These are phyloP conservation scores for Fraxinus greggii DNA, from an alignment of 305 asterid genomes.

Conservation along the genomic window DNA sequence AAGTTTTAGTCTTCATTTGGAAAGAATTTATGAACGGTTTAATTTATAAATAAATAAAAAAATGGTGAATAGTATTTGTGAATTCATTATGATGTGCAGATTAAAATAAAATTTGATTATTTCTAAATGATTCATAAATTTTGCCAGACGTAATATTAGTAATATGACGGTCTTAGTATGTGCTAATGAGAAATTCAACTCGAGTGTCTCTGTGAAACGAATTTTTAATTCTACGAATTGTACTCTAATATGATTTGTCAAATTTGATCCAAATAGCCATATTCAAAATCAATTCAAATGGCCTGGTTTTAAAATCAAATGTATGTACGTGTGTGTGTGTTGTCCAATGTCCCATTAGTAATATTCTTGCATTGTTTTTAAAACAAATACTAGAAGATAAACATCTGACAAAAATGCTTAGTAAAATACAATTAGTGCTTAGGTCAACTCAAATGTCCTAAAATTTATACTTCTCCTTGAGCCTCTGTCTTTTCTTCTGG, in stretches of 20 bases:
- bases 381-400: neutral
- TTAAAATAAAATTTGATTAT: too few relatives aligned
- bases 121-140: neutral
- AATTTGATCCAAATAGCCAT: neutral
- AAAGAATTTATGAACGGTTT: too few relatives aligned
- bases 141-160: neutral
- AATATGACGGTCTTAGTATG: neutral
- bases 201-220: too few relatives aligned
- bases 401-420: neutral
- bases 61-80: neutral
- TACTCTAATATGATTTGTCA: too few relatives aligned
- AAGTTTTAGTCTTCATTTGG: neutral
- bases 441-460: conserved; percentile 18
- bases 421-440: neutral
- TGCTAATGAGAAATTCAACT: neutral
- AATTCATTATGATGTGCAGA: too few relatives aligned
- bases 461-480: conserved; percentile 24
- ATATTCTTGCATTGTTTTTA: neutral
- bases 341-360: neutral
- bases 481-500: conserved; percentile 35
- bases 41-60: too few relatives aligned
- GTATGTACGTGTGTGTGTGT: too few relatives aligned
- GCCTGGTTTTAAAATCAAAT: too few relatives aligned
- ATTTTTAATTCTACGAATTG: neutral
- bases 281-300: too few relatives aligned